phyloP scores from a whole-genome alignment of 1,284 basidiomycete species.

The Phenoliferia sp. region DNA sequence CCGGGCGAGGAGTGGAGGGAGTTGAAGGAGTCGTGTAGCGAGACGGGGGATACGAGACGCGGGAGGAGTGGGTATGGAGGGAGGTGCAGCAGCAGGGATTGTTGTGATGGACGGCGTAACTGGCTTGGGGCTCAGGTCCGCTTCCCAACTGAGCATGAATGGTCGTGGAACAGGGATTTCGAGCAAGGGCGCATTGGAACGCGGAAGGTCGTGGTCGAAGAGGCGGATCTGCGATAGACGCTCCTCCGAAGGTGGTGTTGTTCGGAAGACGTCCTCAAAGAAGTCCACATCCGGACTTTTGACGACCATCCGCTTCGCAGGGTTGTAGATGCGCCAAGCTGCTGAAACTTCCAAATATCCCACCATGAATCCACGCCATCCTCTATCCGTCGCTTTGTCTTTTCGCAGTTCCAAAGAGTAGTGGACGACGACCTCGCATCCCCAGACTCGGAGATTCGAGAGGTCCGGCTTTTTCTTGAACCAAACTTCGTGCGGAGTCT shows the following conservation, averaged over 20 bases:
- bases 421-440: background rate
- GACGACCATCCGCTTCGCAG: background rate
- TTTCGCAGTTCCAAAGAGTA: background rate
- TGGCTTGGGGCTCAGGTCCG: too few species aligned
- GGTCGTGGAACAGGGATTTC: too few species aligned
- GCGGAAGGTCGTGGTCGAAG: background rate
- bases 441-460: background rate
- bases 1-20: too few species aligned
- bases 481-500: background rate
- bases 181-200: too few species aligned
- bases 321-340: background rate
- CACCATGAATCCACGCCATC: background rate
- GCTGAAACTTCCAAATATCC: background rate
- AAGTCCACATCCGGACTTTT: background rate
- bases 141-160: too few species aligned
- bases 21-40: too few species aligned
- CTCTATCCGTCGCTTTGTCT: conserved; percentile 1
- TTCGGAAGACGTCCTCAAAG: background rate
- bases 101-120: too few species aligned
- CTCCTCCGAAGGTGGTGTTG: background rate
- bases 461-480: background rate
- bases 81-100: too few species aligned
- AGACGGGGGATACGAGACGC: too few species aligned
- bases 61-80: too few species aligned
- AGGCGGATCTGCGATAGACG: background rate